phyloP scores from a whole-genome alignment of 75 land plant genomes.

The Pseudotsuga menziesii region DNA sequence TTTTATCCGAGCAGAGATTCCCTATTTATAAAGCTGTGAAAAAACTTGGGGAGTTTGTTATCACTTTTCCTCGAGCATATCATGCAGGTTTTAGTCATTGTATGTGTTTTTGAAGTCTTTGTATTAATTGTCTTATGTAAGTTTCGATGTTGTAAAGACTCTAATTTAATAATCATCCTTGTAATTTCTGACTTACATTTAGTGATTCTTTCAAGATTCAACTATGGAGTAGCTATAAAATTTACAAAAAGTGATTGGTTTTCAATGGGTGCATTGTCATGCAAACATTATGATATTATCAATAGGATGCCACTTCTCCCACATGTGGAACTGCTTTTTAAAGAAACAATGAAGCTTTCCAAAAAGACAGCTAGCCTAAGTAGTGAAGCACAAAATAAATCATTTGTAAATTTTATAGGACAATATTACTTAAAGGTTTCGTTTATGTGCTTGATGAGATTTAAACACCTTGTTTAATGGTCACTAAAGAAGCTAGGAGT shows the following conservation, averaged over 20 bases:
- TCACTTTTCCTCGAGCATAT: slow-evolving; percentile 90
- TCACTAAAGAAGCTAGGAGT: slow-evolving; percentile 44
- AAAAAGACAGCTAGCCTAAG: slow-evolving; percentile 8
- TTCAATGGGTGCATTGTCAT: slow-evolving; percentile 77
- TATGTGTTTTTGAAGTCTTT: slow-evolving; percentile 26
- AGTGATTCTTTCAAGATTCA: slow-evolving; percentile 55
- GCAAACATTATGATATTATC: slow-evolving; percentile 68
- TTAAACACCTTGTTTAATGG: slow-evolving; percentile 62
- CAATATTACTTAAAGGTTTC: slow-evolving; percentile 47
- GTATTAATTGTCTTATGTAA: neutral
- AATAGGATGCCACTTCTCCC: slow-evolving; percentile 78
- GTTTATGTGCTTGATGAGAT: slow-evolving; percentile 67
- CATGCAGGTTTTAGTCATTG: slow-evolving; percentile 98
- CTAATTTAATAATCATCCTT: neutral
- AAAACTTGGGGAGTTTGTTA: slow-evolving; percentile 82
- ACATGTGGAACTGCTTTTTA: slow-evolving; percentile 85
- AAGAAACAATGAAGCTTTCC: slow-evolving; percentile 63
- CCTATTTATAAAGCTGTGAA: slow-evolving; percentile 90
- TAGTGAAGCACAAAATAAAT: slow-evolving; percentile 10
- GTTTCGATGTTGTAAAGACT: no score
- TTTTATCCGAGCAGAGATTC: slow-evolving; percentile 62
- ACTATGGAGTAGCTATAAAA: slow-evolving; percentile 96
- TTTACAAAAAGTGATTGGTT: slow-evolving; percentile 94
- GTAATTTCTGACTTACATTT: neutral
- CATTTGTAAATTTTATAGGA: slow-evolving; percentile 19